Percentiles rank a stretch among this genome's conserved stretches.
phyloP scores from a whole-genome alignment of 1,139 yeast species.

The Blastobotrys malaysiensis region DNA sequence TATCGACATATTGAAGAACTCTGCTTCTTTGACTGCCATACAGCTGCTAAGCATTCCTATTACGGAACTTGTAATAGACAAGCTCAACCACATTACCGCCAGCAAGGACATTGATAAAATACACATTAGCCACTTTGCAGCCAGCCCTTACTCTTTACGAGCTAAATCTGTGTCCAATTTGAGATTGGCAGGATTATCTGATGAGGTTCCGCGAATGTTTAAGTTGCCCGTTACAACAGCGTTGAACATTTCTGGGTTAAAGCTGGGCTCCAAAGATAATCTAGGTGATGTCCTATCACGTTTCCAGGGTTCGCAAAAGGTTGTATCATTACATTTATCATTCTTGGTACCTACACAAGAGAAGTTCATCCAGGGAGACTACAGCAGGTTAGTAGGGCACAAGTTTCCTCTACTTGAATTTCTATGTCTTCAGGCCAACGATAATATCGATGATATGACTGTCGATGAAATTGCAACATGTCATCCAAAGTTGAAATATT shows the following conservation, averaged over 20 bases:
- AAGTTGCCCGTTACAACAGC: background rate
- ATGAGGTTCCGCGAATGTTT: background rate
- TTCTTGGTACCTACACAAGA: background rate
- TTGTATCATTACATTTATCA: background rate
- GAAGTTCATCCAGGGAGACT: background rate
- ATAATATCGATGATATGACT: slow-evolving; percentile 1
- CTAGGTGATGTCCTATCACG: background rate
- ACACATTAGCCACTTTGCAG: background rate
- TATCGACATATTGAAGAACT: background rate
- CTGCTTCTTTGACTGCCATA: background rate
- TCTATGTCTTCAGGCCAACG: slow-evolving; percentile 2
- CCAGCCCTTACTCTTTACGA: background rate
- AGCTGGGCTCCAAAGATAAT: background rate
- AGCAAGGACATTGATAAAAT: background rate
- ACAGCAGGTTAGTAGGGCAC: slow-evolving; percentile 1
- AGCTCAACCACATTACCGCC: background rate
- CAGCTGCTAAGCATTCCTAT: background rate
- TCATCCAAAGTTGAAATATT: background rate
- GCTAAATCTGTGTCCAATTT: background rate
- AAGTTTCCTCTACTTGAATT: background rate
- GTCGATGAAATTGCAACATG: slow-evolving; percentile 1
- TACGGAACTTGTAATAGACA: background rate
- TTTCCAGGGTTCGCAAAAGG: background rate
- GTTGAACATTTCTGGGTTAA: background rate
- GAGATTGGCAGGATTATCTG: background rate